phyloP scores from a whole-genome alignment of 495 filamentous ascomycete genomes.

The Lepraria neglecta region DNA sequence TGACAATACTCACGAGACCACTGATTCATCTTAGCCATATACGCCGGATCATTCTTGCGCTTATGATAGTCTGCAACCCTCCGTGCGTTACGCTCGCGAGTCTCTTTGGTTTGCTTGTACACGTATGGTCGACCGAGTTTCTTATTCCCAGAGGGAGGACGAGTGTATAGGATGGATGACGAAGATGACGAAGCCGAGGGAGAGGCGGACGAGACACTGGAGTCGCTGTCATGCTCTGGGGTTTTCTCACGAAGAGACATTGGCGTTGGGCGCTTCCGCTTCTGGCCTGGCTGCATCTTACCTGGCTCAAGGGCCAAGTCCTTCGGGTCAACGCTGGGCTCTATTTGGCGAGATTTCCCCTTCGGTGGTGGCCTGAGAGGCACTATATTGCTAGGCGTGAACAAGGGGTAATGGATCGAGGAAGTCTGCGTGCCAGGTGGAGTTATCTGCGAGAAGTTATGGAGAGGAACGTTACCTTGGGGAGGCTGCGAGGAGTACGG shows the following conservation, averaged over 20 bases:
- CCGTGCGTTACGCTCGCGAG: background rate
- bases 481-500: background rate
- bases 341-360: background rate
- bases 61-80: background rate
- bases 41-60: background rate
- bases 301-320: background rate
- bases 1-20: background rate
- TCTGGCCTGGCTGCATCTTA: background rate
- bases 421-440: constrained; percentile 1
- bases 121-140: background rate
- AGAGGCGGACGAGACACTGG: background rate
- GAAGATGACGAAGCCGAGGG: background rate
- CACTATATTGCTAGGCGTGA: background rate
- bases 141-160: background rate
- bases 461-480: background rate
- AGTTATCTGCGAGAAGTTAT: background rate
- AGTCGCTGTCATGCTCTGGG: background rate
- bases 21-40: background rate
- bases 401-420: background rate
- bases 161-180: too few relatives aligned
- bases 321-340: background rate
- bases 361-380: constrained; percentile 2
- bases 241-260: background rate
- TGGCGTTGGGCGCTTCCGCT: constrained; percentile 1
- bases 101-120: background rate